Evolutionary conservation across 2,329 filamentous ascomycete genomes (phyloP), one percentile per base, ranked within the genome.

Genomic region (Ceratocystis ficicola): DNA sequence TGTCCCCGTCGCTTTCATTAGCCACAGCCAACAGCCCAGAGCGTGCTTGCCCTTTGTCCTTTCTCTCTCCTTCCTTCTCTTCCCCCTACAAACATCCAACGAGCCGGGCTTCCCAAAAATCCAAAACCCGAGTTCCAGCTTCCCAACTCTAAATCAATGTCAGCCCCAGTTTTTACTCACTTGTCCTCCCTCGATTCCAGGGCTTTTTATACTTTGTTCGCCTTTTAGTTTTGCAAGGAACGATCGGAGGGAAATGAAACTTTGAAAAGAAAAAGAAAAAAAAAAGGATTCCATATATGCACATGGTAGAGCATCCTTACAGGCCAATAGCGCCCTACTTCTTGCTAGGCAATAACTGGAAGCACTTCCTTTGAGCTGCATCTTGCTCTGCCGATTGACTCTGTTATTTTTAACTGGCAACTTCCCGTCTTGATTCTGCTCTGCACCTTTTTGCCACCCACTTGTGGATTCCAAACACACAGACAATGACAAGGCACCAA

Each of bases 131-230:
- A 59, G 52, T 30, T 59, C 52, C 52, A 32, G 52, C 52, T 59
- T 59, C 25, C 52, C 28, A 59, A 59, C 52, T 59, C 52, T 59
- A 59, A 59, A 59, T 59, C 25, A 59, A 59, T 59, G 52, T 59
- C 52, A 59, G 52, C 52, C 52, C 25, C 25, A 30, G 15, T 59
- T 59, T 59, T 32, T 8, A 5, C 7, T 17, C 17, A n/a, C 25
- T 52, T 22, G 48, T 20, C 15, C 20, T 3, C 48, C 48, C 6
- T 52, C 25, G 48, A 15, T 52, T 52, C 48, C 20, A 8, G 20
- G 48, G 48, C 48, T 52, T 52, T 52, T 52, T 52, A 10, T 25
- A 36, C 25, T 52, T 30, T 30, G 30, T 30, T 30, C 30, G 6
- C 30, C 6, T 30, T 15, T 50, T 5, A 10, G n/a, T 50, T 10